phyloP scores from a whole-genome alignment of 768 basidiomycete genomes.

The Russula ochroleuca region DNA sequence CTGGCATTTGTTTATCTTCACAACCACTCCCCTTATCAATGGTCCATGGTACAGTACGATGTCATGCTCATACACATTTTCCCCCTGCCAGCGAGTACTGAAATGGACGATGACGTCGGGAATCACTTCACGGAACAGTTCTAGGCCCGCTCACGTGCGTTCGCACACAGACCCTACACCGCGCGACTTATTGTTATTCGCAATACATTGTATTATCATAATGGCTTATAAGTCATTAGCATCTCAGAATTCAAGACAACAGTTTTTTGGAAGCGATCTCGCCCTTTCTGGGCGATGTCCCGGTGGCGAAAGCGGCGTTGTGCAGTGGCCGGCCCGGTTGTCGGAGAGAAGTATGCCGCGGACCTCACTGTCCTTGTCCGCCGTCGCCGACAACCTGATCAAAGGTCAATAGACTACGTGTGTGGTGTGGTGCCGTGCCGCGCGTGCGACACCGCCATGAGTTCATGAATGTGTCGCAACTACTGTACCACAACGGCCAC shows the following conservation, averaged over 20 bases:
- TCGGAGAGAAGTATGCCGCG: not conserved
- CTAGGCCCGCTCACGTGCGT: not conserved
- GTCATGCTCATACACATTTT: not conserved
- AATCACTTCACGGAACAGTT: not conserved
- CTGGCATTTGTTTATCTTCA: not conserved
- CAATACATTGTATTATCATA: not conserved
- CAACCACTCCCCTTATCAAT: not conserved
- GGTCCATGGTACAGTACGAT: not conserved
- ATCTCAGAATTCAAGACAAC: not conserved
- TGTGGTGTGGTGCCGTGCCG: not conserved
- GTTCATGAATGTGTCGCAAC: not conserved
- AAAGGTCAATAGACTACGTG: not conserved
- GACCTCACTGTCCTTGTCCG: not conserved
- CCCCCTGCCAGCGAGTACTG: not conserved
- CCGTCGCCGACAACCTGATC: not conserved
- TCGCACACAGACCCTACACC: not conserved
- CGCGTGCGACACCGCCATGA: not conserved
- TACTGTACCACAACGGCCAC: not conserved
- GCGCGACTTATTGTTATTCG: not conserved
- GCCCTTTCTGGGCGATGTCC: not conserved
- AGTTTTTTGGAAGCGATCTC: not conserved
- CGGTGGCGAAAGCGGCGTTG: not conserved
- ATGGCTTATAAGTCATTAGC: not conserved
- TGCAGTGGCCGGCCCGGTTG: not conserved
- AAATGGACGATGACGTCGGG: not conserved